These are phyloP conservation scores for Mycena maculata DNA, from an alignment of 768 basidiomycete species.

Conservation along the genomic window DNA sequence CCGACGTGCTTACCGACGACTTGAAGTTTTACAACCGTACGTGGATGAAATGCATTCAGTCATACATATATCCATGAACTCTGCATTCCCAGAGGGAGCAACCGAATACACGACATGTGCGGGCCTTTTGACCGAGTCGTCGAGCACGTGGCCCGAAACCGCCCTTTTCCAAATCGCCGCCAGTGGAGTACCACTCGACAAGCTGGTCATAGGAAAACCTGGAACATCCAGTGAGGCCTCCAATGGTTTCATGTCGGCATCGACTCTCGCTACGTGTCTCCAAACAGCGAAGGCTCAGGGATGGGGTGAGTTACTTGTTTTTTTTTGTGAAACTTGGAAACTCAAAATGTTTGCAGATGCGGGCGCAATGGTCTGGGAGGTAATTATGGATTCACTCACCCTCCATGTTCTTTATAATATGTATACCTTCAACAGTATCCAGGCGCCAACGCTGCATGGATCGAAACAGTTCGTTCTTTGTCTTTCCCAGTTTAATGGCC, in stretches of 20 bases:
- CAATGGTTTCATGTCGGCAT: slow-evolving; percentile 51
- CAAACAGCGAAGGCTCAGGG: slow-evolving; percentile 25
- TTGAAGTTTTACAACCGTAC: slow-evolving; percentile 55
- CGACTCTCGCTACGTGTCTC: slow-evolving; percentile 40
- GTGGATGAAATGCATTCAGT: background rate
- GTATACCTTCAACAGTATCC: slow-evolving; percentile 33
- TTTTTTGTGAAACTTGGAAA: background rate
- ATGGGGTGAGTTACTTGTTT: slow-evolving; percentile 22
- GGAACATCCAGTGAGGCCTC: slow-evolving; percentile 49
- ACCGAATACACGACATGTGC: slow-evolving; percentile 74
- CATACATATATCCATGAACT: background rate
- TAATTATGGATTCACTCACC: background rate
- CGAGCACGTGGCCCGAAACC: slow-evolving; percentile 59
- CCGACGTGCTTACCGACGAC: background rate
- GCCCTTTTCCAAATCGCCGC: slow-evolving; percentile 58
- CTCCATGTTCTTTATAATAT: no score
- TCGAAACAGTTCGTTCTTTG: slow-evolving; percentile 37
- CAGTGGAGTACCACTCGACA: slow-evolving; percentile 57
- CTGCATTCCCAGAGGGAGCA: slow-evolving; percentile 53
- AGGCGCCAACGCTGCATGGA: slow-evolving; percentile 41
- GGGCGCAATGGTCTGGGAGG: slow-evolving; percentile 34
- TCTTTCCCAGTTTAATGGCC: slow-evolving; percentile 37
- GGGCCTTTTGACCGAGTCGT: slow-evolving; percentile 64
- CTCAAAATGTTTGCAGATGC: slow-evolving; percentile 6
- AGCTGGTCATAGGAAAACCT: slow-evolving; percentile 73